Conservation (phyloP, 768 basidiomycete genomes). For the Gymnopilus junonius region DNA sequence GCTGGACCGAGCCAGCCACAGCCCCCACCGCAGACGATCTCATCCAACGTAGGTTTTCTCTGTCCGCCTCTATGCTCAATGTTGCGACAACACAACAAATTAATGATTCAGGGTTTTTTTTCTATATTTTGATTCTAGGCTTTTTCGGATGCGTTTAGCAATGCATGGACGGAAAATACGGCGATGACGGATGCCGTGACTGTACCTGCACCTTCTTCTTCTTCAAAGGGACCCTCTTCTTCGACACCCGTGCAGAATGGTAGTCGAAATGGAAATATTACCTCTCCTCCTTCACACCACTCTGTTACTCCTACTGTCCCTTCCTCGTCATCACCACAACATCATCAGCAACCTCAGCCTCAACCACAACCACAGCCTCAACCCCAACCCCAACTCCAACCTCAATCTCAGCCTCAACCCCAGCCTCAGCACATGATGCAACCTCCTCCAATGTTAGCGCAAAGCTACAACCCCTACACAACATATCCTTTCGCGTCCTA, state of each 20-base stretch:
- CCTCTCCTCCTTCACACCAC: neutral
- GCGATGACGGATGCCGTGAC: conserved; percentile 32
- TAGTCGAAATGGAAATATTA: neutral
- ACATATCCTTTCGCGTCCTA: conserved; percentile 32
- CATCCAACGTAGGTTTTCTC: conserved; percentile 12
- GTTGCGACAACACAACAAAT: conserved; percentile 6
- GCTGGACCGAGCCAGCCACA: neutral
- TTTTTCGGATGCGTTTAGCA: conserved; percentile 56
- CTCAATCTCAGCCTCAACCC: conserved; percentile 15
- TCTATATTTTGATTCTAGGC: conserved; percentile 33
- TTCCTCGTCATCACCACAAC: conserved; percentile 9
- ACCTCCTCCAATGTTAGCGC: conserved; percentile 11
- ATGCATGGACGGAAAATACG: conserved; percentile 67
- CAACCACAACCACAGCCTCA: neutral
- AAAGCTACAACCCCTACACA: conserved; percentile 26
- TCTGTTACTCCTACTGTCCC: conserved; percentile 7
- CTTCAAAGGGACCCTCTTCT: neutral
- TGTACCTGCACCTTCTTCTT: neutral
- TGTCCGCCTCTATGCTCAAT: neutral
- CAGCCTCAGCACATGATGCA: conserved; percentile 13
- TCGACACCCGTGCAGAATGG: too few species aligned
- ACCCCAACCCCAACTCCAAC: conserved; percentile 18
- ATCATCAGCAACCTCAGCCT: conserved; percentile 1
- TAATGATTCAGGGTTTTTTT: conserved; percentile 1
- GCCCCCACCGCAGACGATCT: conserved; percentile 5